phyloP scores from a whole-genome alignment of 164 flowering plant species.

The Magnolia sinica region DNA sequence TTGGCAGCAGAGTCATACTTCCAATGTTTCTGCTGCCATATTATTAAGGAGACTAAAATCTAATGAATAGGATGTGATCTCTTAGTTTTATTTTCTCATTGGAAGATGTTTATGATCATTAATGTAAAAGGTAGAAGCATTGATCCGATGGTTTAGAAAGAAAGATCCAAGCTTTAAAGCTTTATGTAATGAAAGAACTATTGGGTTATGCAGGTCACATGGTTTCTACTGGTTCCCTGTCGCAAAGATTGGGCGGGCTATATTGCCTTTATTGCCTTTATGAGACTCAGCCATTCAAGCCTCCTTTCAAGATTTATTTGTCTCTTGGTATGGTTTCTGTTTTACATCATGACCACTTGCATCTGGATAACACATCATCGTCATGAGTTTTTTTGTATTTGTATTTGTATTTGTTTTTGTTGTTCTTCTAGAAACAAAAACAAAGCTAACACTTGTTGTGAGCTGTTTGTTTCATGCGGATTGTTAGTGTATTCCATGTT shows the following conservation, averaged over 20 bases:
- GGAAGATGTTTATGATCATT: not conserved
- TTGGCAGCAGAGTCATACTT: not conserved
- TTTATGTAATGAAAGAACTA: not conserved
- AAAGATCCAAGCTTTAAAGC: not conserved
- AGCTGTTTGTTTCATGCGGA: not conserved
- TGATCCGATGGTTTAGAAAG: not conserved
- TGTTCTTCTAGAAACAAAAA: not conserved
- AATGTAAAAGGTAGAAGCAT: not conserved
- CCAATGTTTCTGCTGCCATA: not conserved
- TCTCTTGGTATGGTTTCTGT: slow-evolving; percentile 54
- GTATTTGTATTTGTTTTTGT: too few species aligned
- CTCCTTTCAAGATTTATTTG: slow-evolving; percentile 67
- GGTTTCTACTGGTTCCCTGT: slow-evolving; percentile 43
- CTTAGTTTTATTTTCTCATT: not conserved
- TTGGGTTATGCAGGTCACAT: slow-evolving; percentile 55
- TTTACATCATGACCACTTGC: not conserved
- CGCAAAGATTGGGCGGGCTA: slow-evolving; percentile 75
- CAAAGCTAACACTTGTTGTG: not conserved
- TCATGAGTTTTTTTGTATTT: not conserved
- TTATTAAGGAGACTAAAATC: too few species aligned
- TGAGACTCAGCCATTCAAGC: slow-evolving; percentile 88
- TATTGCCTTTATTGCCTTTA: slow-evolving; percentile 87
- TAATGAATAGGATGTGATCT: not conserved
- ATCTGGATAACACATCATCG: not conserved
- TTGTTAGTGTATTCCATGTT: too few species aligned